Evolutionary conservation across 2,329 filamentous ascomycete species (phyloP).

Genomic region (Fusarium euwallaceae): DNA sequence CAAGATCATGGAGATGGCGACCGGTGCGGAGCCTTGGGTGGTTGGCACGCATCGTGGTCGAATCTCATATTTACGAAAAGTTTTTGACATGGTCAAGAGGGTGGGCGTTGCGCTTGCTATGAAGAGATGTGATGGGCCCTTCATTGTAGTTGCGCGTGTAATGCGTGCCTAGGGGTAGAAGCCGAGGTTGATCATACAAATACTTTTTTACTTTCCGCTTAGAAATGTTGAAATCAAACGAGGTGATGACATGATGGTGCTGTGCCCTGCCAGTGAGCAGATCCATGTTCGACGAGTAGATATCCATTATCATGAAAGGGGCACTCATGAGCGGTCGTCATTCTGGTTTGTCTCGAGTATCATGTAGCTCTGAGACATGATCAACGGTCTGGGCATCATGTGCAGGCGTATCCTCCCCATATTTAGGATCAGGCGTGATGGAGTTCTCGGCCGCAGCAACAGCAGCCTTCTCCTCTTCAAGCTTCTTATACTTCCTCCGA

Average conservation of each 20-base stretch:
- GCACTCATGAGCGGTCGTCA: not conserved
- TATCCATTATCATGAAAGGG: not conserved
- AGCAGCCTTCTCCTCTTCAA: constrained; percentile 64
- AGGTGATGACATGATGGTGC: constrained; percentile 41
- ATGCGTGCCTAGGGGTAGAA: constrained; percentile 64
- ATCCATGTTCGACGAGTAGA: not conserved
- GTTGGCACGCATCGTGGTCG: constrained; percentile 63
- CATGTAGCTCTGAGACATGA: not conserved
- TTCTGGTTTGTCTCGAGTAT: constrained; percentile 5
- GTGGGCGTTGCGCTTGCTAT: constrained; percentile 63
- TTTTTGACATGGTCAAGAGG: constrained; percentile 68
- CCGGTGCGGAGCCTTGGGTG: constrained; percentile 58
- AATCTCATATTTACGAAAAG: constrained; percentile 70
- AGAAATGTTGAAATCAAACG: constrained; percentile 51
- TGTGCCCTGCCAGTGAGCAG: not conserved
- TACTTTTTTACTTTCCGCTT: constrained; percentile 61
- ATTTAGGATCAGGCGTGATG: not conserved
- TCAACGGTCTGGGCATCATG: not conserved
- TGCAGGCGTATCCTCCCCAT: not conserved
- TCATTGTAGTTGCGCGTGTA: constrained; percentile 65
- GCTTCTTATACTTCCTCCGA: constrained; percentile 79
- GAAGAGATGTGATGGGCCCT: constrained; percentile 62
- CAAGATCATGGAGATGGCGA: constrained; percentile 61
- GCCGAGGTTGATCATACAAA: constrained; percentile 70
- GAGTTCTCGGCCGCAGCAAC: not conserved